Evolutionary conservation across 2,329 filamentous ascomycete genomes (phyloP).

Genomic region (Myriangium duriaei): DNA sequence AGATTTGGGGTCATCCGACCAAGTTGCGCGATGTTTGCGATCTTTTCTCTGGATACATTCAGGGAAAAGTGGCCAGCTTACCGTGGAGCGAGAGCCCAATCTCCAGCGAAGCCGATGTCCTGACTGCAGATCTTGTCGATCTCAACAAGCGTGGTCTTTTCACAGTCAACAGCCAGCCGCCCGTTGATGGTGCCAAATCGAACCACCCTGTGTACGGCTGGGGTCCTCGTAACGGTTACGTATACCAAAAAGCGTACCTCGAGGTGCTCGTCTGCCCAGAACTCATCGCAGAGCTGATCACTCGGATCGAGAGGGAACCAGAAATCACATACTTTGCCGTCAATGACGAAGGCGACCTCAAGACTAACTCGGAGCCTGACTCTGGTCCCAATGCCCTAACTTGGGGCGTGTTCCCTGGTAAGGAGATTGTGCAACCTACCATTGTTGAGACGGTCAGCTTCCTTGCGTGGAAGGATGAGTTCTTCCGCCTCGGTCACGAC

Average conservation of each 20-base stretch:
- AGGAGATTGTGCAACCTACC: slow-evolving; percentile 99
- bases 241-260: slow-evolving; percentile 96
- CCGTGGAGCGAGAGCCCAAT: slow-evolving; percentile 93
- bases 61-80: slow-evolving; percentile 65
- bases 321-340: slow-evolving; percentile 92
- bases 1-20: slow-evolving; percentile 81
- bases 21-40: slow-evolving; percentile 68
- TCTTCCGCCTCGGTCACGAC: slow-evolving; percentile 80
- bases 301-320: slow-evolving; percentile 62
- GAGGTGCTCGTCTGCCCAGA: slow-evolving; percentile 79
- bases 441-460: slow-evolving; percentile 97
- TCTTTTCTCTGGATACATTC: slow-evolving; percentile 75
- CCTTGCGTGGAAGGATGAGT: slow-evolving; percentile 97
- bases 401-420: slow-evolving; percentile 97
- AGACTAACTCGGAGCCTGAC: slow-evolving; percentile 72
- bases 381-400: slow-evolving; percentile 88
- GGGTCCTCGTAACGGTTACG: slow-evolving; percentile 89
- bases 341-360: slow-evolving; percentile 67
- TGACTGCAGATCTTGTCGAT: slow-evolving; percentile 63
- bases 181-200: slow-evolving; percentile 82
- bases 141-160: slow-evolving; percentile 79
- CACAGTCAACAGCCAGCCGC: slow-evolving; percentile 95
- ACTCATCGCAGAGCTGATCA: slow-evolving; percentile 63
- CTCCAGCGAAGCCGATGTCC: slow-evolving; percentile 65
- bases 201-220: slow-evolving; percentile 80